Percentiles rank a stretch among this genome's conserved stretches.
Evolutionary conservation across 169 alveolate genomes (phyloP).

Genomic region (Amoebophrya sp.): DNA sequence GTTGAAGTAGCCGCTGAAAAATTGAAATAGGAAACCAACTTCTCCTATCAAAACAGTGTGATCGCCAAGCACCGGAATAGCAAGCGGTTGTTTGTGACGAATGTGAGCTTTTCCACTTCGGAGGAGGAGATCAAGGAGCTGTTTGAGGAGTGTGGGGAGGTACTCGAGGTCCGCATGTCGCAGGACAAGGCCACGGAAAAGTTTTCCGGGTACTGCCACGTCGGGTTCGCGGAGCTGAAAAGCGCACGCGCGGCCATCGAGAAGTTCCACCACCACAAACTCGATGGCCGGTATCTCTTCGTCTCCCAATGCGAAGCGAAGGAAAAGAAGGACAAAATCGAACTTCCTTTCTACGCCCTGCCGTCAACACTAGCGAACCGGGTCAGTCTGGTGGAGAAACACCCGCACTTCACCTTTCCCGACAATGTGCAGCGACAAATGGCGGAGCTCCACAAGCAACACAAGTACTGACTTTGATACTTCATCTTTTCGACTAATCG

Average conservation of each 20-base stretch:
- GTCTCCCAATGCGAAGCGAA: not conserved
- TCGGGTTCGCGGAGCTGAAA: not conserved
- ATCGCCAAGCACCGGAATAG: not conserved
- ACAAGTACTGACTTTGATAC: not conserved
- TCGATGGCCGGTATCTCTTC: not conserved
- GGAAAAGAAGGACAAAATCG: conserved; percentile 16
- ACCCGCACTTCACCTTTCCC: not conserved
- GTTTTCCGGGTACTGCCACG: not conserved
- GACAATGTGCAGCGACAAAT: not conserved
- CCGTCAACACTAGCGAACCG: not conserved
- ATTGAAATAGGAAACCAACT: no score
- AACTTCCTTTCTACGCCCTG: not conserved
- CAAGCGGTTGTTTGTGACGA: not conserved
- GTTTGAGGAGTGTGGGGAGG: not conserved
- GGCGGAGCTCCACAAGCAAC: not conserved
- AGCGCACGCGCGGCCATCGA: not conserved
- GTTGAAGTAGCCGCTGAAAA: no score
- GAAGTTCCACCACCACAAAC: not conserved
- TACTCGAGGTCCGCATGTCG: not conserved
- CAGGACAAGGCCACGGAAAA: not conserved
- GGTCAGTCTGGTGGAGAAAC: not conserved
- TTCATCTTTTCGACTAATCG: no score
- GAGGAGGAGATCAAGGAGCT: not conserved
- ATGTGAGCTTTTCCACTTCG: not conserved
- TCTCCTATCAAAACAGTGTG: not conserved